A percentile compares a stretch with the other conserved stretches of the same genome.
Conservation (phyloP, 2,329 filamentous ascomycete genomes). For the Botrytis medusae region DNA sequence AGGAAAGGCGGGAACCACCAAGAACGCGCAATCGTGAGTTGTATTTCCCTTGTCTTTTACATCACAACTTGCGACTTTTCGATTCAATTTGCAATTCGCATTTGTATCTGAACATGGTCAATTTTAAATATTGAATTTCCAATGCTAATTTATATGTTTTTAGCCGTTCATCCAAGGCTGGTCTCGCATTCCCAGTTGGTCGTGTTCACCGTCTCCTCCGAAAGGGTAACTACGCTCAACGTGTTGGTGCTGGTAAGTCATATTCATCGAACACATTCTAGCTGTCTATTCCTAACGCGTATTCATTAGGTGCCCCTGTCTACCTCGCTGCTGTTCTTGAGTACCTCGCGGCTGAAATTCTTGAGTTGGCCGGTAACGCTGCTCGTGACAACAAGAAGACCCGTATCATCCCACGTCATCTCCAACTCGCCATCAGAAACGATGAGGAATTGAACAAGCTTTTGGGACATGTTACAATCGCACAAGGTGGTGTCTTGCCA, state of each 20-base stretch:
- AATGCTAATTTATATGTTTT: conserved; percentile 19
- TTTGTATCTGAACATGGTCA: conserved; percentile 8
- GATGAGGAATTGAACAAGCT: conserved; percentile 99
- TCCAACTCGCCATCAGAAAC: conserved; percentile 98
- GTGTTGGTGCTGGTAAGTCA: conserved; percentile 84
- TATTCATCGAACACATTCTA: conserved; percentile 13
- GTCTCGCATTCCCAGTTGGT: conserved; percentile 97
- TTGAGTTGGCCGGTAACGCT: conserved; percentile 97
- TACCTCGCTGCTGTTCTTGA: conserved; percentile 97
- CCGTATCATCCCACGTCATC: conserved; percentile 98
- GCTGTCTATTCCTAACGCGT: conserved; percentile 32
- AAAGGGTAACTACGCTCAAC: conserved; percentile 99
- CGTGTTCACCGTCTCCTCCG: conserved; percentile 98
- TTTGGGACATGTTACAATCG: conserved; percentile 92
- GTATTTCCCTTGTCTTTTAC: conserved; percentile 21
- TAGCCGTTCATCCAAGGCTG: conserved; percentile 98
- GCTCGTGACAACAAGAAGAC: conserved; percentile 99
- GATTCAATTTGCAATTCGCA: conserved; percentile 36
- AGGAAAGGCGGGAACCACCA: conserved; percentile 98
- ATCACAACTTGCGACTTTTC: conserved; percentile 23
- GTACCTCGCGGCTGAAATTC: conserved; percentile 97
- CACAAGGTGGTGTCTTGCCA: conserved; percentile 93
- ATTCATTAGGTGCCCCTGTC: conserved; percentile 70
- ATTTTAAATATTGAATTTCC: conserved; percentile 43
- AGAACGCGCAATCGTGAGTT: conserved; percentile 98